phyloP scores from a whole-genome alignment of 1,284 basidiomycete genomes.

The Leccinum griseonigrum region DNA sequence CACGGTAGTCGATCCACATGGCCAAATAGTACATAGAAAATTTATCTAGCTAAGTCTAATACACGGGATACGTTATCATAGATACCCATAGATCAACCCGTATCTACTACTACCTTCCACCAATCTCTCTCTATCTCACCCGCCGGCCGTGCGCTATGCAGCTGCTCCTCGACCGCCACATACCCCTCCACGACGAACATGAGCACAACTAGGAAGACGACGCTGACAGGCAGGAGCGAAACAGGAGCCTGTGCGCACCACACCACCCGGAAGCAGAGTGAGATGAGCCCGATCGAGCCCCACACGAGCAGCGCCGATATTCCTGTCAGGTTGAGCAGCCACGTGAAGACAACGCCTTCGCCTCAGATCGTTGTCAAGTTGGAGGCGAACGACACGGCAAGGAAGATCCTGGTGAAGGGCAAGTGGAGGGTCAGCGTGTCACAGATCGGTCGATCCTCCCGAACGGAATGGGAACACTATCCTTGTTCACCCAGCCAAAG shows the following conservation, averaged over 20 bases:
- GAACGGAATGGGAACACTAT: constrained; percentile 58
- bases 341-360: constrained; percentile 50
- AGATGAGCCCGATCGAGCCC: constrained; percentile 56
- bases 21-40: background rate
- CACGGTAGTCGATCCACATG: background rate
- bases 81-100: background rate
- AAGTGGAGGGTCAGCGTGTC: constrained; percentile 1
- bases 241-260: constrained; percentile 45
- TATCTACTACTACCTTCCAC: no score
- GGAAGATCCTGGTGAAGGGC: constrained; percentile 37
- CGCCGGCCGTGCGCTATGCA: constrained; percentile 29
- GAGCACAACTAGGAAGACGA: constrained; percentile 41
- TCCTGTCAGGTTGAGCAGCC: constrained; percentile 66
- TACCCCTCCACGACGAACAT: constrained; percentile 55
- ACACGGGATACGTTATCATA: no score
- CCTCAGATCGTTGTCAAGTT: constrained; percentile 53
- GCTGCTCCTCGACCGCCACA: constrained; percentile 35
- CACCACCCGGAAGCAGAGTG: constrained; percentile 48
- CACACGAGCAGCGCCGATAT: constrained; percentile 70
- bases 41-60: no score
- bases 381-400: constrained; percentile 48
- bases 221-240: constrained; percentile 41
- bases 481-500: constrained; percentile 52
- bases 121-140: no score
- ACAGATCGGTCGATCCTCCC: background rate